phyloP scores from a whole-genome alignment of 495 filamentous ascomycete species.

The Penicillium malachiteum region DNA sequence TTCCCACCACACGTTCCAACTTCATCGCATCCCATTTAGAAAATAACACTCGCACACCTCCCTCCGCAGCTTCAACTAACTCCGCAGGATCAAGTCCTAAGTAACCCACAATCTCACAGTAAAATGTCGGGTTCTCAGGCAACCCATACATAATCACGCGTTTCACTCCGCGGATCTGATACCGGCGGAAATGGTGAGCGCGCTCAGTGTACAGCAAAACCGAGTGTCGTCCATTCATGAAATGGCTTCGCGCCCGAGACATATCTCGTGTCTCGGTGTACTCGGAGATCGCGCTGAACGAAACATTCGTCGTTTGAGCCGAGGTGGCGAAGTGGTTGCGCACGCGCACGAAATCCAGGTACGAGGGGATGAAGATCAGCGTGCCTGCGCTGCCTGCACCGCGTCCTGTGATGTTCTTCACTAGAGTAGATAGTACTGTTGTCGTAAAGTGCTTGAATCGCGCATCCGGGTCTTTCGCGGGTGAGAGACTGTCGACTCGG shows the following conservation, averaged over 20 bases:
- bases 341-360: slow-evolving; percentile 89
- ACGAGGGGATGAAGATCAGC: slow-evolving; percentile 84
- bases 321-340: slow-evolving; percentile 87
- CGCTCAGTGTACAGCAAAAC: slow-evolving; percentile 89
- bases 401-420: slow-evolving; percentile 50
- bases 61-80: slow-evolving; percentile 35
- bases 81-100: slow-evolving; percentile 49
- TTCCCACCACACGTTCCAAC: slow-evolving; percentile 86
- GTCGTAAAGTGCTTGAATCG: slow-evolving; percentile 91
- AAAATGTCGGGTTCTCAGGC: slow-evolving; percentile 87
- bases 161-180: slow-evolving; percentile 74
- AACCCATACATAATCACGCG: slow-evolving; percentile 81
- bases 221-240: slow-evolving; percentile 75
- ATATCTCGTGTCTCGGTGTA: slow-evolving; percentile 76
- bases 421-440: slow-evolving; percentile 70
- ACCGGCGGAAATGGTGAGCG: slow-evolving; percentile 90
- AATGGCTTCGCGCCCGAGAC: slow-evolving; percentile 81
- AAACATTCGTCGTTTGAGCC: slow-evolving; percentile 61
- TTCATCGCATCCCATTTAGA: slow-evolving; percentile 85
- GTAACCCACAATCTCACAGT: slow-evolving; percentile 78
- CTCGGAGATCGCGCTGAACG: slow-evolving; percentile 85
- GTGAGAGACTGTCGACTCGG: slow-evolving; percentile 71
- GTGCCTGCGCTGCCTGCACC: slow-evolving; percentile 54
- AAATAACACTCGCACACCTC: slow-evolving; percentile 69
- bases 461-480: slow-evolving; percentile 74